phyloP scores from a whole-genome alignment of 768 basidiomycete genomes.

The Calocybe gangraenosa region DNA sequence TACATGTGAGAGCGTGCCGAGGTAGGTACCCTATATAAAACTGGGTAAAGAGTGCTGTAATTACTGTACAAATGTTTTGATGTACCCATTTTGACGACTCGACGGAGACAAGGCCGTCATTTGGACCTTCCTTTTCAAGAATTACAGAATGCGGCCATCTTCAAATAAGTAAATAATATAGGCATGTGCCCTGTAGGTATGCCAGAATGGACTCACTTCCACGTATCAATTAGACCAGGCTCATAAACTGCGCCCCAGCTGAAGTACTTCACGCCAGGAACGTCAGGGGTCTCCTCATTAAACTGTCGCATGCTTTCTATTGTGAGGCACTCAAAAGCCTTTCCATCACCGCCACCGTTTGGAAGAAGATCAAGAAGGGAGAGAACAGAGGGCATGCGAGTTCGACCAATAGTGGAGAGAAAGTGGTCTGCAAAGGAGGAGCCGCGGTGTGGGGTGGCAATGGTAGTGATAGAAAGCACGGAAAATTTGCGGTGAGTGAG shows the following conservation, averaged over 20 bases:
- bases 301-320: slow-evolving; percentile 82
- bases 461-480: slow-evolving; percentile 87
- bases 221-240: slow-evolving; percentile 88
- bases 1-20: slow-evolving; percentile 87
- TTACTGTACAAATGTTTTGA: not conserved
- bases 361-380: slow-evolving; percentile 79
- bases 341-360: slow-evolving; percentile 92
- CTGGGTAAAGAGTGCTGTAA: not conserved
- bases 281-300: slow-evolving; percentile 82
- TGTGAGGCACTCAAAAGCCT: slow-evolving; percentile 88
- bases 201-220: slow-evolving; percentile 43
- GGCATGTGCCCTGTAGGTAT: slow-evolving; percentile 12
- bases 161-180: slow-evolving; percentile 10
- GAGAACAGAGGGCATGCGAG: slow-evolving; percentile 65
- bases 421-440: slow-evolving; percentile 93
- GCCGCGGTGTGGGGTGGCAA: slow-evolving; percentile 93
- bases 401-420: slow-evolving; percentile 63
- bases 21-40: slow-evolving; percentile 71
- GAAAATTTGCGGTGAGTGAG: slow-evolving; percentile 73
- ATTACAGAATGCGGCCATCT: slow-evolving; percentile 79
- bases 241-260: slow-evolving; percentile 93
- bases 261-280: slow-evolving; percentile 78
- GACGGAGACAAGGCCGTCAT: slow-evolving; percentile 91
- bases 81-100: slow-evolving; percentile 80
- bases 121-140: slow-evolving; percentile 82